Evolutionary conservation across 1,139 yeast species (phyloP), one percentile per base, ranked within the genome.

Genomic region (Meyerozyma sp.): DNA sequence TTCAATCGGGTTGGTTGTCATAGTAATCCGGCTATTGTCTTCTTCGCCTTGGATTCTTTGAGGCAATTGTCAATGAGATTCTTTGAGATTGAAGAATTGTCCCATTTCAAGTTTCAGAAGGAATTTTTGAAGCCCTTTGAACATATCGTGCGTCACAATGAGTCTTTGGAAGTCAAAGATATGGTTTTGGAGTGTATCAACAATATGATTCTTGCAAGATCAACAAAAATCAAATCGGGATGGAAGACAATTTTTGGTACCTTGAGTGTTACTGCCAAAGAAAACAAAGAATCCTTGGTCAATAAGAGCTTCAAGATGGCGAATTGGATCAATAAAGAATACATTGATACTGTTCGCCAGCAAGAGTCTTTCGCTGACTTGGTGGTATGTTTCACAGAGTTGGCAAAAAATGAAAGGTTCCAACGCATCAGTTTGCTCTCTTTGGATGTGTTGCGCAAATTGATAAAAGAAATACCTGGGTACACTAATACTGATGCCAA

Each of bases 51-150:
- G 46, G 98, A 94, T 62, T 91, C 98, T 0, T 75, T 94, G 51
- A 80, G 98, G 55, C 99, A 94, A 63, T 71, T 94, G 46, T 84
- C 96, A 4, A 84, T 89, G 79, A 77, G 98, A 55, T 94, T 94
- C 62, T 80, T 93, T 56, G 95, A 89, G 49, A 80, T 93, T 51
- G 98, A 93, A 47, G 99, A 94, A 62, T 77, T 94, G 61, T 79
- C 97, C 0, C 96, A 94, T 59, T 94, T 94, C 73, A 91, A 87
- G 63, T 94, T 94, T 66, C 98, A 94, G 63, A 85, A 85, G 55
- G 98, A 93, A 58, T 94, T 94, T 56, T 74, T 94, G 59, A 82
- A 83, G 57, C 98, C 98, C 2, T 94, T 91, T 64, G 91, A 86
- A 55, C 84, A 84, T 59, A 82, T 90, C 20, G 76, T 93, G 54